phyloP scores from a whole-genome alignment of 176 grass and related monocot species.

The Luzula sylvatica region DNA sequence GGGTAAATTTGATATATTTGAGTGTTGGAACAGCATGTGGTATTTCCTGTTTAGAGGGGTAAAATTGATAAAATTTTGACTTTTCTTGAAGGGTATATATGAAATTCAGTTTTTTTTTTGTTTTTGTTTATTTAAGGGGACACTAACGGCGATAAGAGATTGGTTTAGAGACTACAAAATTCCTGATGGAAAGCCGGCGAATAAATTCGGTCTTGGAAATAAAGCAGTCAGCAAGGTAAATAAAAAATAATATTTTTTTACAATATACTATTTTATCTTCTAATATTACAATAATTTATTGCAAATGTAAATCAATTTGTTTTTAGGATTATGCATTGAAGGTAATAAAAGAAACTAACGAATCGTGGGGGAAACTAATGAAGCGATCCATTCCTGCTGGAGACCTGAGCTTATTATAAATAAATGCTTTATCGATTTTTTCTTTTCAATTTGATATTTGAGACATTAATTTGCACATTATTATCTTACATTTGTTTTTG shows the following conservation, averaged over 20 bases:
- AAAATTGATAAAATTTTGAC: no score
- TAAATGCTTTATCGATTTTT: not conserved
- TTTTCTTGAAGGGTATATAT: not conserved
- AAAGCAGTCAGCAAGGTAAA: conserved; percentile 85
- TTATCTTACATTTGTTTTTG: conserved; percentile 3
- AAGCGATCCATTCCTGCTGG: conserved; percentile 87
- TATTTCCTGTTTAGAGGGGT: no score
- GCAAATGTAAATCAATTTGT: conserved; percentile 21
- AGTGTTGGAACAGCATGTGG: no score
- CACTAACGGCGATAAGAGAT: conserved; percentile 84
- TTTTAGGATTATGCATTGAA: conserved; percentile 88
- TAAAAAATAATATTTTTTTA: conserved; percentile 13
- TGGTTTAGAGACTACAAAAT: conserved; percentile 99
- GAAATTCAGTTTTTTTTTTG: not conserved
- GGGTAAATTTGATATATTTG: no score
- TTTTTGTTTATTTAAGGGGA: conserved; percentile 53
- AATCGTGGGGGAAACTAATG: conserved; percentile 88
- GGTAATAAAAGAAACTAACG: conserved; percentile 85
- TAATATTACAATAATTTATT: not conserved
- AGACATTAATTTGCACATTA: not conserved
- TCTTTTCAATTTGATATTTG: not conserved
- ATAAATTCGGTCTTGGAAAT: conserved; percentile 82
- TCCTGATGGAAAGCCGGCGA: conserved; percentile 95
- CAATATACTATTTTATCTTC: conserved; percentile 2
- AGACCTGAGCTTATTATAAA: conserved; percentile 77